Evolutionary conservation across 768 basidiomycete species (phyloP), one percentile per base, ranked within the genome.

Genomic region (Termitomyces sp.): DNA sequence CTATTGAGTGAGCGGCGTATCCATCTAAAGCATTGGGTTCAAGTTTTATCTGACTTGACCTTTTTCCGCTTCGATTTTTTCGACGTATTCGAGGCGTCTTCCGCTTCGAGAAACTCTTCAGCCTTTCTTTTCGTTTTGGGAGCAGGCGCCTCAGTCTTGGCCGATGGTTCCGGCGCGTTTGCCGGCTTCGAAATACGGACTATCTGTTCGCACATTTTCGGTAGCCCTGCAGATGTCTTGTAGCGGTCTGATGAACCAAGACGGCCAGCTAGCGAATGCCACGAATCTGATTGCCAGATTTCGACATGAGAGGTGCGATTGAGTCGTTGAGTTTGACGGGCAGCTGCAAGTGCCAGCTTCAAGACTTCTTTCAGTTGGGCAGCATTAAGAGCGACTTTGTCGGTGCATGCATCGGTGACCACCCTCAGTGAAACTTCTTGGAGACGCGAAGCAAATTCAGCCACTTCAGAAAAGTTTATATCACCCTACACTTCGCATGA

Each of bases 291-390:
- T 50, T 83, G 74, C 93, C 93, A 96, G 5, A 77, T 68, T 4
- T 66, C 60, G 11, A 64, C 54, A 14, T 76, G 58, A n/a, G 53
- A 56, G 5, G 55, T 3, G 68, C 55, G 30, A 66, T 56, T 66
- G 46, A 77, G 64, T 8, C 78, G 77, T 53, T 82, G 83, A 56
- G 84, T 82, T 56, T 84, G 83, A 51, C 90, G 83, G n/a, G 85
- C 73, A 47, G 81, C 81, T 19, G 77, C 64, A 26, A 90, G 71
- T 0, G 75, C 85, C 50, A 89, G 70, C 68, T 90, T 94, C 54
- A 93, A 67, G 19, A 93, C 66, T n/a, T 89, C 87, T 70, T 92
- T 96, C 63, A 88, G 64, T 58, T 92, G 88, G 1, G 81, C 66
- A 1, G 85, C 75, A 15, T 81, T 84, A 42, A 86, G 66, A 10